Base-by-base conservation (phyloP, 768 basidiomycete genomes). In the Agaricus blazei region DNA sequence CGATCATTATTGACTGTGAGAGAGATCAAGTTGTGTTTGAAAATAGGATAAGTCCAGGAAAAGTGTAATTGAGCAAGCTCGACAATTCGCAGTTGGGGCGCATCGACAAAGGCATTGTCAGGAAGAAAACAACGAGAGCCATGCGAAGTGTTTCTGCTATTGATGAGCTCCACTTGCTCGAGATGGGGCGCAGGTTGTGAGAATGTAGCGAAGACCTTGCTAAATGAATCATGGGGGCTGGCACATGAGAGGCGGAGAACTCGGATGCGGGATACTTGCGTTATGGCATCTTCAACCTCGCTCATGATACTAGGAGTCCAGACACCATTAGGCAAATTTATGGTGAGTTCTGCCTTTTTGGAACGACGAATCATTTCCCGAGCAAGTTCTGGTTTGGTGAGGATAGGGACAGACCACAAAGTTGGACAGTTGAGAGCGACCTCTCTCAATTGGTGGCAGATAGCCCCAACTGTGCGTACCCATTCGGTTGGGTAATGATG, bases 311-410 rank as follows among this genome's bases (percentile, higher is more conserved):
- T 64, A 9, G 64, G 71, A 52, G 54, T 61, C 67, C 31, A 61
- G 54, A 42, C 67, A 44, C 55, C 60, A 59, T 27, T 43, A 19
- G 27, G 31, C 15, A 61, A 66, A 50, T 63, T 66, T 50, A 75
- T 55, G 43, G 64, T 54, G 24, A 74, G 63, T 31, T 70, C 66
- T 14, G 70, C 70, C 63, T 64, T 70, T 59, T 76, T 78, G 3
- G 79, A 81, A 23, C 78, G 69, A 36, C 61, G 63, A 26, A 81
- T 57, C 68, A 80, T 73, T 60, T 75, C 75, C 51, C 71, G 66
- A 15, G 69, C 70, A 72, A 73, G 75, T 29, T 57, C 59, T 8
- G 65, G 67, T 26, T 65, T 67, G 9, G 58, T 61, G 38, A 75
- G 71, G 2, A 69, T 61, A 24, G 71, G 64, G 44, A 61, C 63